A percentile compares a stretch with the other conserved stretches of the same genome.
Conservation (phyloP, 176 grass and related monocot species). For the Secale cereale region DNA sequence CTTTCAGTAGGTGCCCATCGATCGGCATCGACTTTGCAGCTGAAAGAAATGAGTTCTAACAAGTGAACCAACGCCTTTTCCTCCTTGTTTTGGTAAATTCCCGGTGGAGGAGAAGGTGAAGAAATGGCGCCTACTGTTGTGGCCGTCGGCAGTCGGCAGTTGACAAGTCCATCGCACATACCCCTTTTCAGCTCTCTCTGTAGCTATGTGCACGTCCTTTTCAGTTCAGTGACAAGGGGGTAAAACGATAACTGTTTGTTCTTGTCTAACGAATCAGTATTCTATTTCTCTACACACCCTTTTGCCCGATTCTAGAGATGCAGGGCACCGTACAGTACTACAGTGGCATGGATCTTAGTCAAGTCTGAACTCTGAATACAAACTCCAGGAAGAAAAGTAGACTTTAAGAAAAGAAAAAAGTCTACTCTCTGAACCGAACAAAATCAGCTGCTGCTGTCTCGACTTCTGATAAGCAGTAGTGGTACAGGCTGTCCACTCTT, state of each 20-base stretch:
- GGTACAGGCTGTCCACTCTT: not conserved
- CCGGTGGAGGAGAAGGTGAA: not conserved
- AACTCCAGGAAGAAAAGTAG: not conserved
- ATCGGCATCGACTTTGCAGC: not conserved
- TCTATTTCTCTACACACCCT: too few relatives aligned
- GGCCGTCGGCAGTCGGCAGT: constrained; percentile 2
- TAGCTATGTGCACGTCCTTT: not conserved
- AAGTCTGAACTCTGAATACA: not conserved
- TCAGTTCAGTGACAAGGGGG: not conserved
- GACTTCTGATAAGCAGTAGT: not conserved
- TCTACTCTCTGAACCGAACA: not conserved
- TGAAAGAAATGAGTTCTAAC: not conserved
- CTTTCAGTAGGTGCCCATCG: not conserved
- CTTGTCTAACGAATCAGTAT: not conserved
- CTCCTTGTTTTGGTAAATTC: not conserved
- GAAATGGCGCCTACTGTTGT: not conserved
- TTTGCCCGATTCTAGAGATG: too few relatives aligned
- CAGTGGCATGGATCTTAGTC: not conserved
- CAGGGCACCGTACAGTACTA: not conserved
- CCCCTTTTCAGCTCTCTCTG: not conserved
- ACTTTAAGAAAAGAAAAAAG: not conserved
- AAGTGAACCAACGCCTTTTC: not conserved
- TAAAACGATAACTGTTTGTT: not conserved
- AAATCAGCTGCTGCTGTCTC: constrained; percentile 22
- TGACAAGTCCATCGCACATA: not conserved